Percentiles rank a stretch among this genome's conserved stretches.
phyloP scores from a whole-genome alignment of 2,329 filamentous ascomycete genomes.

The Pseudogymnoascus sp. region DNA sequence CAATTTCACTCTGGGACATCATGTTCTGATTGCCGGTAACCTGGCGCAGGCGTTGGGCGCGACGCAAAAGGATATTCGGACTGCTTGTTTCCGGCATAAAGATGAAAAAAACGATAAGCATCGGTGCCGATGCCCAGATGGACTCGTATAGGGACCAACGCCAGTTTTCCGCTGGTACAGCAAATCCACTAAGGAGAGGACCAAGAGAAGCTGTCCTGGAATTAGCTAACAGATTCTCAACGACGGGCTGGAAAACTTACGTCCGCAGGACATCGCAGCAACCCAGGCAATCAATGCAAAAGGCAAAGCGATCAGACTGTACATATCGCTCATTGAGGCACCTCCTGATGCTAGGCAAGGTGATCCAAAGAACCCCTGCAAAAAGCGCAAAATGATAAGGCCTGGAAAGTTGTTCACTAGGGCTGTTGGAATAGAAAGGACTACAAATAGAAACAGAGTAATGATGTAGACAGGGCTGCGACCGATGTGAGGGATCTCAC shows the following conservation, averaged over 20 bases:
- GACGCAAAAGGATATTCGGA: slow-evolving; percentile 49
- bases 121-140: slow-evolving; percentile 49
- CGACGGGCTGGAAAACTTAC: too few relatives aligned
- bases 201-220: slow-evolving; percentile 41
- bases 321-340: slow-evolving; percentile 43
- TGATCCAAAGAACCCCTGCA: slow-evolving; percentile 57
- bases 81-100: slow-evolving; percentile 55
- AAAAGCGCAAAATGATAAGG: slow-evolving; percentile 53
- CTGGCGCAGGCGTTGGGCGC: slow-evolving; percentile 50
- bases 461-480: slow-evolving; percentile 60
- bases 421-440: slow-evolving; percentile 55
- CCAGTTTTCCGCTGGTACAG: slow-evolving; percentile 48
- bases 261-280: slow-evolving; percentile 25
- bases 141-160: slow-evolving; percentile 56
- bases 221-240: too few relatives aligned
- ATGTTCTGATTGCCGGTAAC: slow-evolving; percentile 47
- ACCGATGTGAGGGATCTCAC: slow-evolving; percentile 59
- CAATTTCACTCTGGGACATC: slow-evolving; percentile 55
- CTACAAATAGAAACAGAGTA: slow-evolving; percentile 60
- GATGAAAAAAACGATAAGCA: slow-evolving; percentile 51
- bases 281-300: slow-evolving; percentile 53
- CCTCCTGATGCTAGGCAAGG: slow-evolving; percentile 53
- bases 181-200: slow-evolving; percentile 51
- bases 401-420: slow-evolving; percentile 53
- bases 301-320: slow-evolving; percentile 43